A percentile compares a stretch with the other conserved stretches of the same genome.
Conservation (phyloP, 2,329 filamentous ascomycete species). For the Beauveria scarabaeidicola region DNA sequence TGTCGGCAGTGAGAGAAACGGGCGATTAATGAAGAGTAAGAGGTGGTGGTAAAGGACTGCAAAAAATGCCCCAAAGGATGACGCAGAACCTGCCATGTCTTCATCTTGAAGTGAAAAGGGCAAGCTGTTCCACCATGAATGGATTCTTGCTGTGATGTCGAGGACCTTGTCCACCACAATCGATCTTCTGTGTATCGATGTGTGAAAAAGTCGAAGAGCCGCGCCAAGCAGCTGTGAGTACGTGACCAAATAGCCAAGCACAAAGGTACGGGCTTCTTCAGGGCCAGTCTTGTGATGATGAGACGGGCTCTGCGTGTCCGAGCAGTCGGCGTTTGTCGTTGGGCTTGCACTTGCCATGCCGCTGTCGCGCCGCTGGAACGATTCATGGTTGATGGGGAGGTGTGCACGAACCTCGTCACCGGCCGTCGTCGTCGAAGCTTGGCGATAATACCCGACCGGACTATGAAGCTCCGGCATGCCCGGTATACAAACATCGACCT, state of each 20-base stretch:
- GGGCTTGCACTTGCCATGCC: background rate
- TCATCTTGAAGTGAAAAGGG: constrained; percentile 15
- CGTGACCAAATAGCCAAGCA: constrained; percentile 16
- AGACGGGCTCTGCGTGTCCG: constrained; percentile 7
- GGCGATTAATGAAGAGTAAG: constrained; percentile 25
- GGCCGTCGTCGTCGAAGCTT: background rate
- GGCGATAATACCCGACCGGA: constrained; percentile 7
- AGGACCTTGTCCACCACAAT: constrained; percentile 16
- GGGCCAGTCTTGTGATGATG: constrained; percentile 5
- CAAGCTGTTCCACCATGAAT: constrained; percentile 21
- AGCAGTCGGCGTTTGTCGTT: background rate
- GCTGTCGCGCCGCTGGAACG: background rate
- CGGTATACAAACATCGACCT: constrained; percentile 30
- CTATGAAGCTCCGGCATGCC: constrained; percentile 19
- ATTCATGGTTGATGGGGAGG: constrained; percentile 10
- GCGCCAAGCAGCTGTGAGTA: constrained; percentile 16
- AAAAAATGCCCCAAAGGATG: constrained; percentile 18
- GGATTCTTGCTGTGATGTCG: constrained; percentile 15
- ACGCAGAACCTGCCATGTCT: background rate
- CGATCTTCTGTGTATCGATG: constrained; percentile 18
- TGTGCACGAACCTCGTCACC: constrained; percentile 12
- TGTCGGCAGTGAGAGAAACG: constrained; percentile 25
- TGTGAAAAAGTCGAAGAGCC: constrained; percentile 18
- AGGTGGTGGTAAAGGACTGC: constrained; percentile 24
- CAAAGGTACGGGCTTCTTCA: constrained; percentile 12